Base-by-base conservation (phyloP, 768 basidiomycete species). In the Pholiota molesta region DNA sequence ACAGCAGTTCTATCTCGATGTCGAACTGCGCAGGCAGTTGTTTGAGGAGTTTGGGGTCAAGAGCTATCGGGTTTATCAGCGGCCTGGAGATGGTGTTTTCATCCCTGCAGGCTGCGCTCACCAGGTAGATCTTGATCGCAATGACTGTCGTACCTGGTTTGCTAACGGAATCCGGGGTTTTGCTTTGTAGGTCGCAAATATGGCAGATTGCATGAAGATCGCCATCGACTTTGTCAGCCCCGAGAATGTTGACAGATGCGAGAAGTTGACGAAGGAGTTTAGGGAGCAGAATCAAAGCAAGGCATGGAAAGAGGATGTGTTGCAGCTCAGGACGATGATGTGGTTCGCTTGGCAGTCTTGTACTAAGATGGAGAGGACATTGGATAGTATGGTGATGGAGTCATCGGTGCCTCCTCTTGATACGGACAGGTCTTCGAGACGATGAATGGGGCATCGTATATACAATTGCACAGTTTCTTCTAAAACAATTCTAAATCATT, bases 161-260 rank as follows among this genome's bases (percentile, higher is more conserved):
- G 19, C 47, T 49, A 11, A 49, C 23, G 47, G 13, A 54, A 54
- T 21, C 35, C 35, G 39, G 53, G 53, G 53, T 23, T 55, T 40
- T 55, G 9, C 4, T 31, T 67, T 66, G 19, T 68, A 97, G 88
- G 95, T 97, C 9, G 91, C 91, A 67, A 97, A 98, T 72, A 77
- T 95, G 55, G 84, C 94, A n/a, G 95, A 97, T 74, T 96, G 93
- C 69, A 88, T 98, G 78, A 98, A 98, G 77, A 93, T 97, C 55
- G 95, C 96, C 29, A 83, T 91, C 68, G 96, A 98, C 75, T 98
- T 95, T 74, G 94, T 97, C 65, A 93, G 91, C 80, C n/a, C 95
- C 45, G 93, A 97, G 78, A 97, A 97, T 72, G 88, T 98, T 40
- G 79, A 77, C 52, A 85, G 94, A 35, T 98, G 96, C 74, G 92